Evolutionary conservation across 2,329 filamentous ascomycete genomes (phyloP).

Genomic region (Cytospora chrysosperma): DNA sequence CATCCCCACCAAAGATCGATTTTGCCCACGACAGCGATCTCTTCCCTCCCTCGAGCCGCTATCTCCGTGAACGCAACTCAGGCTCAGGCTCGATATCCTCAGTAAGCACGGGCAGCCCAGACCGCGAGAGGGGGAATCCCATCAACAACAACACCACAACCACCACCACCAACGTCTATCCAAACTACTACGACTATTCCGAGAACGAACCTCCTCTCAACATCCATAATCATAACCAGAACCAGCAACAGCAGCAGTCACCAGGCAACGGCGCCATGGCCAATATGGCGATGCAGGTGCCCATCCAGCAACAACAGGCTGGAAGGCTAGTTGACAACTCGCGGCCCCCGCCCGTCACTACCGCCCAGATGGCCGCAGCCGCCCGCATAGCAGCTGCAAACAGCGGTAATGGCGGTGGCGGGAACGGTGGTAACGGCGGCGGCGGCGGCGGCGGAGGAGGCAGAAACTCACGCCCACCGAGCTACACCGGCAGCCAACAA

Average conservation of each 20-base stretch:
- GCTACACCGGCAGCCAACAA: slow-evolving; percentile 7
- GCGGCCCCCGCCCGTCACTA: not conserved
- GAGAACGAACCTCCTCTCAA: slow-evolving; percentile 5
- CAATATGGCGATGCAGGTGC: slow-evolving; percentile 25
- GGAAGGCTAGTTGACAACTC: slow-evolving; percentile 5
- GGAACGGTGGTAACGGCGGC: not conserved
- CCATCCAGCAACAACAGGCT: slow-evolving; percentile 21
- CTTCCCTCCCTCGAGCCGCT: slow-evolving; percentile 2
- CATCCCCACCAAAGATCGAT: slow-evolving; percentile 16
- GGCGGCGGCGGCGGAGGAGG: not conserved
- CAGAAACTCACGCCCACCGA: slow-evolving; percentile 3
- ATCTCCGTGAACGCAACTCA: slow-evolving; percentile 1
- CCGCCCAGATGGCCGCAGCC: slow-evolving; percentile 10
- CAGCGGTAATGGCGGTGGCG: not conserved
- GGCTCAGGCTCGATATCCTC: slow-evolving; percentile 13
- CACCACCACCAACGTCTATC: too few relatives aligned
- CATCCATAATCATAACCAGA: not conserved
- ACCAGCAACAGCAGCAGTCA: not conserved
- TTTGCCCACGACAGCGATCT: slow-evolving; percentile 12
- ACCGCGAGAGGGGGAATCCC: not conserved
- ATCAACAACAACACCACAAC: not conserved
- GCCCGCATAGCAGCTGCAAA: not conserved
- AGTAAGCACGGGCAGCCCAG: not conserved
- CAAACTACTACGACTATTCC: slow-evolving; percentile 23
- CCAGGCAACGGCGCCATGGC: not conserved